A percentile compares a stretch with the other conserved stretches of the same genome.
phyloP scores from a whole-genome alignment of 371 early-diverging fungal species.

The Lichtheimia corymbifera region DNA sequence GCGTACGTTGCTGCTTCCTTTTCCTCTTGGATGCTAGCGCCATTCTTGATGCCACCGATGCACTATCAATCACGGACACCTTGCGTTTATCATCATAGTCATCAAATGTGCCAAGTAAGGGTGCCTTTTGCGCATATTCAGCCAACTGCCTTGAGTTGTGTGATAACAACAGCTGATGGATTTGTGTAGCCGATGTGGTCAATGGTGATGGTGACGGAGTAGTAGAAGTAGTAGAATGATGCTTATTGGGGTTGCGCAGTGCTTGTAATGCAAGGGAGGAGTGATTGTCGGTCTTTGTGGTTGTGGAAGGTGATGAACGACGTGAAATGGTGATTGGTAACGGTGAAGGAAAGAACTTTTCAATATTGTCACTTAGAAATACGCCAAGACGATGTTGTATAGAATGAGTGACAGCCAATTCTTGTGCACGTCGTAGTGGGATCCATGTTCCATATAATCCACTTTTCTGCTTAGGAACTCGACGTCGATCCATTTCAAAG shows the following conservation, averaged over 20 bases:
- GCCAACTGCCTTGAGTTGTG: conserved; percentile 35
- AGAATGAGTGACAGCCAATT: conserved; percentile 81
- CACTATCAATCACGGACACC: conserved; percentile 13
- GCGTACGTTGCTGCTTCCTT: not conserved
- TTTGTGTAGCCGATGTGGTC: conserved; percentile 17
- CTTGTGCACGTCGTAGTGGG: conserved; percentile 83
- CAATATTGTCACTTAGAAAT: conserved; percentile 77
- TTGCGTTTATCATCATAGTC: conserved; percentile 13
- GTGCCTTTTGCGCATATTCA: conserved; percentile 27
- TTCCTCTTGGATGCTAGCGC: too few species aligned
- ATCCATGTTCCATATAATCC: conserved; percentile 89
- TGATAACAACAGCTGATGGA: conserved; percentile 20
- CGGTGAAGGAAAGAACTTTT: conserved; percentile 72
- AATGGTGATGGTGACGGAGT: conserved; percentile 13
- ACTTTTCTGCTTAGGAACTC: conserved; percentile 72
- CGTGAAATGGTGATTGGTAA: conserved; percentile 45
- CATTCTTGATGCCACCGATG: not conserved
- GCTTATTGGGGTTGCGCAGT: conserved; percentile 20
- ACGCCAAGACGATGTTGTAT: conserved; percentile 75
- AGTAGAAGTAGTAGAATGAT: conserved; percentile 6
- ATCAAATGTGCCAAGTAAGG: conserved; percentile 30
- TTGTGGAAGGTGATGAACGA: not conserved
- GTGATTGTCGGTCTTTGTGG: conserved; percentile 26
- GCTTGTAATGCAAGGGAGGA: conserved; percentile 38
- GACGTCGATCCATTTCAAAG: conserved; percentile 80